These are phyloP conservation scores for Thymus mandschuricus DNA, from an alignment of 257 asterid species.

Conservation along the genomic window DNA sequence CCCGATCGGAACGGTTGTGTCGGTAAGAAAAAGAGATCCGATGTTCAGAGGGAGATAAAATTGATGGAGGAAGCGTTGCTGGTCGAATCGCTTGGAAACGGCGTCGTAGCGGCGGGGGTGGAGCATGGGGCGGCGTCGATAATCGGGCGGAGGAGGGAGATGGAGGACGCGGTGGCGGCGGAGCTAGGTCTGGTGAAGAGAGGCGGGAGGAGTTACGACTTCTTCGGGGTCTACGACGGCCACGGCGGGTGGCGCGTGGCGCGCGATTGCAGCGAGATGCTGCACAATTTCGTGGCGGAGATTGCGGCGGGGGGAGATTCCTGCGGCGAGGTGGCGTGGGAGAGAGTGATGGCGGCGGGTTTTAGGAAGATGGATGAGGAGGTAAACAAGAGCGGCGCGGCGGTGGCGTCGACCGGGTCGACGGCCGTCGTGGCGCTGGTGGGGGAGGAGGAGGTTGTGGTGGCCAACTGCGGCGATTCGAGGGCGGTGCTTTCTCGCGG, in stretches of 20 bases:
- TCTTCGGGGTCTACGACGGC: constrained; percentile 77
- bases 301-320: constrained; percentile 23
- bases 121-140: constrained; percentile 51
- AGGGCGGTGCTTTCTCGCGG: constrained; percentile 74
- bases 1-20: background rate
- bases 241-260: constrained; percentile 83
- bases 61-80: constrained; percentile 3
- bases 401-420: constrained; percentile 62
- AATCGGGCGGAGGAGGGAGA: constrained; percentile 68
- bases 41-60: constrained; percentile 2
- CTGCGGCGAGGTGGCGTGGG: constrained; percentile 45
- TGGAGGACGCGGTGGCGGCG: constrained; percentile 76
- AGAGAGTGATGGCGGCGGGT: constrained; percentile 50
- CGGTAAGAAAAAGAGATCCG: constrained; percentile 30
- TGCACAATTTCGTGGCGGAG: constrained; percentile 49
- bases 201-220: constrained; percentile 45
- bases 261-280: constrained; percentile 51
- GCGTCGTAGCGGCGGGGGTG: constrained; percentile 7
- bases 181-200: constrained; percentile 43
- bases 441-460: constrained; percentile 65
- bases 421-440: constrained; percentile 82
- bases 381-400: constrained; percentile 47
- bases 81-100: background rate
- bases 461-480: constrained; percentile 82
- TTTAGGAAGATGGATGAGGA: constrained; percentile 69